Evolutionary conservation across 805 yeast species (phyloP).

Genomic region (Metschnikowia dekortorum): DNA sequence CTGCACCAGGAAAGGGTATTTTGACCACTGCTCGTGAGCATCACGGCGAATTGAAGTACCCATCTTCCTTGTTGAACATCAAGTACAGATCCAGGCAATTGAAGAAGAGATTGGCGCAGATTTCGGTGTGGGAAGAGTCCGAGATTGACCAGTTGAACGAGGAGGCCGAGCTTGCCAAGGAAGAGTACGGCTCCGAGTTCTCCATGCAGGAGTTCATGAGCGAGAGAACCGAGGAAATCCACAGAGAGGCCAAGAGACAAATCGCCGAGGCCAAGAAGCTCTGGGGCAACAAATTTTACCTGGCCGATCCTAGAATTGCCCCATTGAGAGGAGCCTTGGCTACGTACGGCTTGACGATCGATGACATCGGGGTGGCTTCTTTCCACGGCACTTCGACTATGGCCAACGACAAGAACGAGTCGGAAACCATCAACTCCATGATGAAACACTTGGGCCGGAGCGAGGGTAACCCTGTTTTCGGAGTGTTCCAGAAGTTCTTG

Average conservation of each 20-base stretch:
- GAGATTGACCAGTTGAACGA: conserved; percentile 69
- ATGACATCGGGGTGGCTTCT: conserved; percentile 93
- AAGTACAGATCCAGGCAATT: conserved; percentile 93
- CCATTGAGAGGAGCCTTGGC: conserved; percentile 97
- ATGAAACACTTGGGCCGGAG: conserved; percentile 93
- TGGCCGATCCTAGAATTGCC: conserved; percentile 87
- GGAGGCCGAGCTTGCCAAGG: conserved; percentile 58
- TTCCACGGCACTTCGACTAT: conserved; percentile 99
- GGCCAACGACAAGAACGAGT: conserved; percentile 98
- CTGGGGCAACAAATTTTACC: conserved; percentile 95
- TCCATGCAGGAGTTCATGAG: conserved; percentile 49
- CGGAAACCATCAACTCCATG: conserved; percentile 87
- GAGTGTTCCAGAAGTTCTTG: conserved; percentile 97
- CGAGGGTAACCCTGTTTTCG: conserved; percentile 95
- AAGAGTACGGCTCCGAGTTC: conserved; percentile 48
- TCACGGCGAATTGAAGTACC: conserved; percentile 73
- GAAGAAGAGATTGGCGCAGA: conserved; percentile 68
- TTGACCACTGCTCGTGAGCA: conserved; percentile 96
- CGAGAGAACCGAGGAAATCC: conserved; percentile 85
- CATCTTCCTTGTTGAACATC: conserved; percentile 78
- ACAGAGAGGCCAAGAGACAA: conserved; percentile 81
- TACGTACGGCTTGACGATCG: conserved; percentile 85
- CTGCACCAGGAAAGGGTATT: conserved; percentile 99
- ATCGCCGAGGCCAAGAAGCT: conserved; percentile 82
- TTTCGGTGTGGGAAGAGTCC: conserved; percentile 77